Conservation (phyloP, 2,329 filamentous ascomycete species). For the Cladorrhinum sp. region DNA sequence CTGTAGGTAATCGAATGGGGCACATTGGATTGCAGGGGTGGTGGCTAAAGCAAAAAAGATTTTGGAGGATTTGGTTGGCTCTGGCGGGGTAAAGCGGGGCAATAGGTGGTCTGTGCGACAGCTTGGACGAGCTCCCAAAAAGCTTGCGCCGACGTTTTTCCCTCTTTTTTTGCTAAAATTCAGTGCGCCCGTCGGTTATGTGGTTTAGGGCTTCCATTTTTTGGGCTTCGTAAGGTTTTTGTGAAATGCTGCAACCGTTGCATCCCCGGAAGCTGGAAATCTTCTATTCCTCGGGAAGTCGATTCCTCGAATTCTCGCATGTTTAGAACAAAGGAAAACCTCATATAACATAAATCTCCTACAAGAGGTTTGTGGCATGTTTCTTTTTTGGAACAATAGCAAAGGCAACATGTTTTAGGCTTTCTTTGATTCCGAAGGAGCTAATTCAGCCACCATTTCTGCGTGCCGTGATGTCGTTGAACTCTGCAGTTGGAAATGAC, state of each 20-base stretch:
- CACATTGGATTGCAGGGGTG: not conserved
- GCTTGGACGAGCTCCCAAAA: not conserved
- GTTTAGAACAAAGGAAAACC: not conserved
- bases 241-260: conserved; percentile 4
- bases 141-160: conserved; percentile 15
- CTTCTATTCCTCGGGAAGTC: not conserved
- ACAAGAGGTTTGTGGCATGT: not conserved
- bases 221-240: not conserved
- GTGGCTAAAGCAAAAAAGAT: conserved; percentile 14
- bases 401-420: not conserved
- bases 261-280: not conserved
- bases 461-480: not conserved
- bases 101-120: not conserved
- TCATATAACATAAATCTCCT: not conserved
- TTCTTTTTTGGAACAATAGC: not conserved
- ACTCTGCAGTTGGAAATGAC: not conserved
- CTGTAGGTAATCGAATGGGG: conserved; percentile 3
- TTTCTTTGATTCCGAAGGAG: not conserved
- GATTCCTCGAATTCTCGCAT: not conserved
- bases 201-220: conserved; percentile 23
- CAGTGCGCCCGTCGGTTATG: conserved; percentile 24
- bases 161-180: conserved; percentile 25
- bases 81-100: not conserved
- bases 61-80: conserved; percentile 16
- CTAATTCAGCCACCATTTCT: not conserved